phyloP scores from a whole-genome alignment of 2,329 filamentous ascomycete genomes.

The Orbilia javanica region DNA sequence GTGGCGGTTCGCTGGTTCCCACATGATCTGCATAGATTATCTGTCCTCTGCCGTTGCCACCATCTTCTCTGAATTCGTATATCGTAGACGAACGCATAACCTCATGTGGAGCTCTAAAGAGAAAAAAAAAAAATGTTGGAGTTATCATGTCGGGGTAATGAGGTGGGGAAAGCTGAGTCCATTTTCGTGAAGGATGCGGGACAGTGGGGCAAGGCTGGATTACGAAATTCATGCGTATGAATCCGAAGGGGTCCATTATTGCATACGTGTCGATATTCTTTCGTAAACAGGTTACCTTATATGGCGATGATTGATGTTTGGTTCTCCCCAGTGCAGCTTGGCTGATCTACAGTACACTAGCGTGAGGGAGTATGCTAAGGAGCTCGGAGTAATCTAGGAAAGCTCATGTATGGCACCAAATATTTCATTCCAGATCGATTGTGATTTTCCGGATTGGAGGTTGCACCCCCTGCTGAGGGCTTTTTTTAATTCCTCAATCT shows the following conservation, averaged over 20 bases:
- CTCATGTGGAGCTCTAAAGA: neutral
- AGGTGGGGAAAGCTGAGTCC: slow-evolving; percentile 25
- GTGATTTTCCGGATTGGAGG: neutral
- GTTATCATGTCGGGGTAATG: slow-evolving; percentile 22
- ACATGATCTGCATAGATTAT: neutral
- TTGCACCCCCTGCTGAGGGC: neutral
- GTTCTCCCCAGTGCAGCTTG: neutral
- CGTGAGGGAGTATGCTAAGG: neutral
- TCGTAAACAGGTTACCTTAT: neutral
- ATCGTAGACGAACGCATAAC: neutral
- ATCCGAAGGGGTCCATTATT: neutral
- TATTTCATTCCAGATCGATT: neutral
- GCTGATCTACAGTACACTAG: neutral
- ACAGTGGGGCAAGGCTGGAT: slow-evolving; percentile 5
- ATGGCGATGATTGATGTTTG: neutral
- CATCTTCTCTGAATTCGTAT: neutral
- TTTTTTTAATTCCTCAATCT: neutral
- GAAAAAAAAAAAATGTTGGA: neutral
- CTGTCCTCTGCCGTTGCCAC: slow-evolving; percentile 25
- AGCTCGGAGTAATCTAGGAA: slow-evolving; percentile 16
- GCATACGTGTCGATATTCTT: slow-evolving; percentile 21
- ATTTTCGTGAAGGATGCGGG: neutral
- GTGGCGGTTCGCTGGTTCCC: neutral
- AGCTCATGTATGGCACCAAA: neutral
- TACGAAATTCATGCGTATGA: neutral